Evolutionary conservation across 306 rosid species (phyloP).

Genomic region (Cyclanthera cordifolia): DNA sequence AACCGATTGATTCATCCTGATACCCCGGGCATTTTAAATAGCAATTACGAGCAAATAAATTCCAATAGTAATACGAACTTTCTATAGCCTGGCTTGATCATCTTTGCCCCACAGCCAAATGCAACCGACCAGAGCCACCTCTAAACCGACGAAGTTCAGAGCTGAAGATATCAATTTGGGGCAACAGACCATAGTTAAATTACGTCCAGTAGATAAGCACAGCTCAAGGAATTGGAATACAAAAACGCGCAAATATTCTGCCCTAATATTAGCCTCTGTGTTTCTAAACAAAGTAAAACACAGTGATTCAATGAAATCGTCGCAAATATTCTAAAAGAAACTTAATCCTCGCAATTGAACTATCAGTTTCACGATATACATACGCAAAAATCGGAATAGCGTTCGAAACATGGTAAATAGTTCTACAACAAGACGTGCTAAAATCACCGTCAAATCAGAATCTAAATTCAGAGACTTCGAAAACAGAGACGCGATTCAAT

Average conservation of each 20-base stretch:
- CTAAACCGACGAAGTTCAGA: constrained; percentile 1
- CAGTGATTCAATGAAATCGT: not conserved
- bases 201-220: not conserved
- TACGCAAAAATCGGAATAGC: not conserved
- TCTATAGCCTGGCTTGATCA: not conserved
- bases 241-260: not conserved
- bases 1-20: not conserved
- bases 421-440: not conserved
- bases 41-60: not conserved
- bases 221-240: not conserved
- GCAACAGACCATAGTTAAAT: not conserved
- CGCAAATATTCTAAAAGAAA: too few relatives aligned
- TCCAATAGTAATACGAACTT: not conserved
- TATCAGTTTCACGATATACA: not conserved
- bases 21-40: not conserved
- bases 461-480: not conserved
- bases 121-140: not conserved
- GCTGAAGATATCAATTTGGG: constrained; percentile 9
- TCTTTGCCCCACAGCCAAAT: not conserved
- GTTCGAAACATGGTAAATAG: not conserved
- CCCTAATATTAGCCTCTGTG: not conserved
- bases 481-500: not conserved
- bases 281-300: not conserved
- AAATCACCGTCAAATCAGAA: not conserved
- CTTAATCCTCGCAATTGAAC: not conserved